These are phyloP conservation scores for Chimonanthus praecox DNA, from an alignment of 164 flowering plant genomes.

Conservation along the genomic window DNA sequence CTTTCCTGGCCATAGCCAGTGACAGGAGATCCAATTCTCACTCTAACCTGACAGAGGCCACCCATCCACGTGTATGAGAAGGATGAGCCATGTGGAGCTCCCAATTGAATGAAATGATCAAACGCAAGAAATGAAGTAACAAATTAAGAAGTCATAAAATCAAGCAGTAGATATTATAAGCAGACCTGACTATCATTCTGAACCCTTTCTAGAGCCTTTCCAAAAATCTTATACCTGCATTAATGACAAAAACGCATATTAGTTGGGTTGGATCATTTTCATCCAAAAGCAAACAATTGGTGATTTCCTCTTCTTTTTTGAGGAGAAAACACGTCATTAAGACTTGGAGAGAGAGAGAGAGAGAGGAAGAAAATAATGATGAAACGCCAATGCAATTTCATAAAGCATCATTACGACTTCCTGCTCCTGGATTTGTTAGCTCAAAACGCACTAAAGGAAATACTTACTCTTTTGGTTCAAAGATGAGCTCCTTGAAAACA, in stretches of 20 bases:
- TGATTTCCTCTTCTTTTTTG: background rate
- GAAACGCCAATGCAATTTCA: background rate
- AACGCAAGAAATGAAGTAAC: background rate
- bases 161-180: slow-evolving; percentile 13
- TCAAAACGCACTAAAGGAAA: background rate
- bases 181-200: slow-evolving; percentile 83
- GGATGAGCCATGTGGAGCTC: background rate
- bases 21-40: slow-evolving; percentile 83
- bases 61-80: background rate
- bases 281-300: background rate
- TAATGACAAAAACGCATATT: background rate
- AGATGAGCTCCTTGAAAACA: slow-evolving; percentile 80
- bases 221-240: slow-evolving; percentile 78
- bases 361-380: background rate
- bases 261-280: background rate
- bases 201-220: slow-evolving; percentile 69
- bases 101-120: background rate
- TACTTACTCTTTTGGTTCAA: slow-evolving; percentile 87
- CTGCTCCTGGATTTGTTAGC: background rate
- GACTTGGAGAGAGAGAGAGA: background rate
- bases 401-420: no score
- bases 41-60: slow-evolving; percentile 52
- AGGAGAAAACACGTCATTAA: no score
- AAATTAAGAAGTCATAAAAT: slow-evolving; percentile 7
- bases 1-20: slow-evolving; percentile 97